Conservation (phyloP, 176 grass and related monocot species). For the Aegilops umbellulata region DNA sequence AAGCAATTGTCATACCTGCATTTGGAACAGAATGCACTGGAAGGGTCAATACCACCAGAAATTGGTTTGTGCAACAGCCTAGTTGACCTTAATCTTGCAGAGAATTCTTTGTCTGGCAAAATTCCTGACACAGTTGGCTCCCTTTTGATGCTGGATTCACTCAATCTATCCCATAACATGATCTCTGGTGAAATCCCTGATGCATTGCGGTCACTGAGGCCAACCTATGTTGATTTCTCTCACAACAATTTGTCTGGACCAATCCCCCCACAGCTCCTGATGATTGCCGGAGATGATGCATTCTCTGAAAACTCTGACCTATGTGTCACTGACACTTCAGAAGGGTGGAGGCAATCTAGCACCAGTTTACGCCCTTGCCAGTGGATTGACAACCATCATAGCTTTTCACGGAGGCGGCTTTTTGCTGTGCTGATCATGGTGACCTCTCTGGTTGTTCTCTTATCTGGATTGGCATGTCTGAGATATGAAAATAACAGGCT, state of each 20-base stretch:
- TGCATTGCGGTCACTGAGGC: conserved; percentile 60
- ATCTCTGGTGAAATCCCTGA: conserved; percentile 71
- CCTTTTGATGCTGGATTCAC: conserved; percentile 55
- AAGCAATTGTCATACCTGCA: conserved; percentile 75
- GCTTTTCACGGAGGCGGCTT: conserved; percentile 34
- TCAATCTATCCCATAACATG: conserved; percentile 86
- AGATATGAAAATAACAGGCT: conserved; percentile 77
- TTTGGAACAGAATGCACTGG: conserved; percentile 68
- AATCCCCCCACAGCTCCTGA: conserved; percentile 60
- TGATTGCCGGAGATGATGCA: conserved; percentile 70
- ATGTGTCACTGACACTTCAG: conserved; percentile 48
- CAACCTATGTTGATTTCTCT: conserved; percentile 77
- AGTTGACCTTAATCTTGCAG: conserved; percentile 72
- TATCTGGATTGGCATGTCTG: conserved; percentile 51
- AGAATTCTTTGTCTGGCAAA: conserved; percentile 61
- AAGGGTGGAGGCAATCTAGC: conserved; percentile 32
- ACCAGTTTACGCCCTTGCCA: conserved; percentile 61
- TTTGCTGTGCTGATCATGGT: conserved; percentile 46
- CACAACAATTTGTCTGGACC: conserved; percentile 81
- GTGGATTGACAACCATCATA: conserved; percentile 28
- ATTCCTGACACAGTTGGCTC: conserved; percentile 57
- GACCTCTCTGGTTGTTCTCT: conserved; percentile 48
- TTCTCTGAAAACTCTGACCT: conserved; percentile 70
- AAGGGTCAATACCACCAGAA: conserved; percentile 61
- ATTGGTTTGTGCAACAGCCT: conserved; percentile 63